Evolutionary conservation across 2,329 filamentous ascomycete species (phyloP), one percentile per base, ranked within the genome.

Genomic region (Fusarium sp.): DNA sequence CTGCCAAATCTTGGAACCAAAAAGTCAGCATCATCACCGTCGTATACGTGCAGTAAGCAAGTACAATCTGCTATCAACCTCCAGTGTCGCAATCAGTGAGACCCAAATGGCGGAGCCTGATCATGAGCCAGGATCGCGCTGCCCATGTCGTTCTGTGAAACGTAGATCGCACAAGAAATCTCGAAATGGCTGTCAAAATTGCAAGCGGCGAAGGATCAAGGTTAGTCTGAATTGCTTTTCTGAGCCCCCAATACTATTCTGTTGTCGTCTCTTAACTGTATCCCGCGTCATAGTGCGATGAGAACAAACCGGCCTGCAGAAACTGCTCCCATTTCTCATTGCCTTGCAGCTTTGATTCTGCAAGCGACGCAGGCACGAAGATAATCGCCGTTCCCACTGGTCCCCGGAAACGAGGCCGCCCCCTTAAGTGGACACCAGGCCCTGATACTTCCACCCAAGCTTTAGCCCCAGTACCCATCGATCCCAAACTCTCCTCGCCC

Each of bases 291-390:
- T 40, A 22, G n/a, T 51, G 48, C 20, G 48, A 51, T 22, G 24
- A 51, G 20, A 51, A 18, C 17, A 22, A 51, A 22, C 36, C 24
- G 3, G n/a, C n/a, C 6, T 51, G 48, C 13, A 28, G 18, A 28
- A 17, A 22, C 15, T 33, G 24, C 36, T 40, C 36, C 15, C 24
- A 51, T 15, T 24, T 40, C n/a, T 51, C 36, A 15, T 22, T 51
- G 38, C n/a, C 48, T n/a, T 40, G 48, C 48, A 51, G 48, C 48
- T 51, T 51, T n/a, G 24, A 51, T 9, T 9, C 24, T 14, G 26
- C 24, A 31, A 31, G 10, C 14, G 8, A 22, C 40, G 18, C 13
- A 49, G 20, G 14, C 18, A 36, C 15, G 26, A 38, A 17, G 24
- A 24, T 15, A 18, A 24, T 14, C 20, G 39, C 36, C 45, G 22